Evolutionary conservation across 2,329 filamentous ascomycete species (phyloP), one percentile per base, ranked within the genome.

Genomic region (Fusarium veterinarium): DNA sequence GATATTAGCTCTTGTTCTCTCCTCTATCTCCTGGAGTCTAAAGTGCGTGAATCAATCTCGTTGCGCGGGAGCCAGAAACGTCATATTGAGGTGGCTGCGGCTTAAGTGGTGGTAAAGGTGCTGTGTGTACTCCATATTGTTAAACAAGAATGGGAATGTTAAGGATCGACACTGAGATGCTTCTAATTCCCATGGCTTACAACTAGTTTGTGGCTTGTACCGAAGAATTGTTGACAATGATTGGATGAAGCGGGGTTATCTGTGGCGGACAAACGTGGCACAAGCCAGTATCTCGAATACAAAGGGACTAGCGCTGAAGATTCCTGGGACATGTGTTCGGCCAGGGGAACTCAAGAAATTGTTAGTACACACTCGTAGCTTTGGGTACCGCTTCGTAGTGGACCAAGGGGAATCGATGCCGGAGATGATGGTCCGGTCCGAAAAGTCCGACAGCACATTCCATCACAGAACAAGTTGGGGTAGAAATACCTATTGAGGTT

Each of bases 341-440:
- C 31, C 60, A 57, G 55, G 58, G 60, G 59, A 56, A 33, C 56
- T 56, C 65, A 69, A 56, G 42, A 49, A 42, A 61, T 63, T 75
- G 73, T 76, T 73, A 73, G 69, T 58, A 60, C 63, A 66, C 28
- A 16, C n/a, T 71, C 66, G 64, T 73, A 66, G 49, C 52, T 64
- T 48, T 62, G 42, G 31, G 74, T 75, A 73, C 74, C 61, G 25
- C 25, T 11, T 40, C 23, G 13, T 33, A 45, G 56, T 31, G 41
- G 37, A 31, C 40, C 25, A 30, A 40, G 37, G 65, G 57, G 70
- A 64, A 74, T 67, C 60, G 20, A 51, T n/a, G 38, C 44, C 70
- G 74, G 73, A 75, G 57, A 23, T 35, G 52, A 64, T 25, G 41
- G 49, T 72, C 73, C 73, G 73, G 55, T 33, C 33, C 23, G 30